These are phyloP conservation scores for Podaxis mareebaensis DNA, from an alignment of 768 basidiomycete species.

Conservation along the genomic window DNA sequence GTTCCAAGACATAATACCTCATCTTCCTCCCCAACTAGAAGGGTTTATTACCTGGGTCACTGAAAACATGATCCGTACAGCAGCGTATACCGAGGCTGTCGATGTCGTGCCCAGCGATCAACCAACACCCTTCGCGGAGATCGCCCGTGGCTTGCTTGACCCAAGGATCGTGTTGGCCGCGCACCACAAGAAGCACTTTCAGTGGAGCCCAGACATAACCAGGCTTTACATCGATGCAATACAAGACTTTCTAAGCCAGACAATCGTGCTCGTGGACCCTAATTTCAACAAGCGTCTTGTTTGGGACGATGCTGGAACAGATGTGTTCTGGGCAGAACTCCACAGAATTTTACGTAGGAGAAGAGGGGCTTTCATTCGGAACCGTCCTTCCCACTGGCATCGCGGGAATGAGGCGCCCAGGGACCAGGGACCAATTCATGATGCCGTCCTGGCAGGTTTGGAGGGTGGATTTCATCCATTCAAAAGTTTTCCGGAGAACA, in stretches of 20 bases:
- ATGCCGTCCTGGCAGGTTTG: not conserved
- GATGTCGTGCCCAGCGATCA: not conserved
- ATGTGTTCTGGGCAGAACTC: not conserved
- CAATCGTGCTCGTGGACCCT: not conserved
- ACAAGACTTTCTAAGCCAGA: not conserved
- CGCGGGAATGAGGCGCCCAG: not conserved
- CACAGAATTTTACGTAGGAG: not conserved
- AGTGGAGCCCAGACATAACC: not conserved
- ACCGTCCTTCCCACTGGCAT: not conserved
- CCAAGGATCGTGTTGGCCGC: not conserved
- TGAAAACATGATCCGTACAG: not conserved
- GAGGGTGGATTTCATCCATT: not conserved
- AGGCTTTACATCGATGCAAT: not conserved
- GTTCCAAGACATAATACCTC: not conserved
- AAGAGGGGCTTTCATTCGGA: not conserved
- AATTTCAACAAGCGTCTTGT: not conserved
- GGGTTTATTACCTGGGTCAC: too few relatives aligned
- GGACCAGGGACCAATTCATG: not conserved
- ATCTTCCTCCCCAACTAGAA: too few relatives aligned
- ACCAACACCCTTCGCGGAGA: not conserved
- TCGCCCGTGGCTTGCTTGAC: not conserved
- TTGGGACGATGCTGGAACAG: not conserved
- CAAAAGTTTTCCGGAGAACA: not conserved
- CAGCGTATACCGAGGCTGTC: not conserved
- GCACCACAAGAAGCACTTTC: not conserved